Base-by-base conservation (phyloP, 106 monocot genomes). In the Dendrobium catenatum region DNA sequence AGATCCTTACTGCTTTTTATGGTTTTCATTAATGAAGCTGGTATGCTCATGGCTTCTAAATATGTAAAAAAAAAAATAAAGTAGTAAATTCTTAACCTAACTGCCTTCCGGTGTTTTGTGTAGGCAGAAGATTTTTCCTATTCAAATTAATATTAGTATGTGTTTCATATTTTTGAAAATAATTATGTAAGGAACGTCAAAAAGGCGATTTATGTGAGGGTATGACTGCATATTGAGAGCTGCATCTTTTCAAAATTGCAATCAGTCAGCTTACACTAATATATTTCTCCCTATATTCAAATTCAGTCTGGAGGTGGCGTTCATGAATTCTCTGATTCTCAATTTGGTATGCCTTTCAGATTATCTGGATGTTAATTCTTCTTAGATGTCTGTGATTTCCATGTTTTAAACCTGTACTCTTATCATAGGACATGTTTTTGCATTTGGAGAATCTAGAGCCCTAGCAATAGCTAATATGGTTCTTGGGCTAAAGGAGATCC, bases 291-390 rank as follows among this genome's bases (percentile, higher is more conserved):
- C 75, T 73, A 40, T 78, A 56, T 84, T 78, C 59, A 10, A 27
- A 79, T 88, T 86, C 87, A 99, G 98, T 99, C 98, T 82, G 98
- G 98, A 77, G 95, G 98, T 79, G 98, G 95, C 76, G 95, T 99
- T 85, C 98, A 99, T 77, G 98, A 99, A 79, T 99, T 99, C 78
- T 99, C 98, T 77, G 98, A 99, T 82, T 99, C 98, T 44, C 98
- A 99, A 85, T 99, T 99, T 85, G 98, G 98, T 99, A 91, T 15
- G 86, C 55, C 77, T 68, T 24, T 68, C n/a, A 13, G 80, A 78
- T 41, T 64, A 24, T 19, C 15, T 18, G 22, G n/a, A 24, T 80
- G 54, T n/a, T 77, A 37, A 27, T 80, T 74, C 44, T 68, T 77
- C 4, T 74, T 55, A 51, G 10, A 42, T 55, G 15, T 85, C 51